A percentile compares a stretch with the other conserved stretches of the same genome.
Conservation (phyloP, 148 eudicot genomes). For the Persicaria tinctoria region DNA sequence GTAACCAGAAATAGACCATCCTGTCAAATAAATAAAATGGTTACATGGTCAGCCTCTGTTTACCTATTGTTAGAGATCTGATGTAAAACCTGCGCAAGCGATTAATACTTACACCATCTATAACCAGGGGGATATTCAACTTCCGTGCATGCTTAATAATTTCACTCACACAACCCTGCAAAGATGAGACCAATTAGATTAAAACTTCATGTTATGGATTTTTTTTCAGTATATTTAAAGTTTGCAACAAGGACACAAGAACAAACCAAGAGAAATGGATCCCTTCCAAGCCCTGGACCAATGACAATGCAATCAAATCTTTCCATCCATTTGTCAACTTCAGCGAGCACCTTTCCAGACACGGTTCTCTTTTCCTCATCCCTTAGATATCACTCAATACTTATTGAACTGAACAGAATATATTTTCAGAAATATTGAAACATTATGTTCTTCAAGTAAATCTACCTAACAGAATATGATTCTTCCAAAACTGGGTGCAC, state of each 20-base stretch:
- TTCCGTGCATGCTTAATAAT: slow-evolving; percentile 76
- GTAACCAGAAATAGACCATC: slow-evolving; percentile 95
- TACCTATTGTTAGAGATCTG: neutral
- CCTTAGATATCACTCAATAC: slow-evolving; percentile 28
- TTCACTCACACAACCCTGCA: slow-evolving; percentile 75
- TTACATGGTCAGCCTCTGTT: neutral
- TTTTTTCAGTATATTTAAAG: neutral
- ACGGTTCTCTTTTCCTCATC: slow-evolving; percentile 57
- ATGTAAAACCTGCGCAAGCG: neutral
- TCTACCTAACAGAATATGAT: slow-evolving; percentile 76
- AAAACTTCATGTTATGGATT: neutral
- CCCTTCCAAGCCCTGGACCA: slow-evolving; percentile 99
- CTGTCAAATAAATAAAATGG: slow-evolving; percentile 29
- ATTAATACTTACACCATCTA: slow-evolving; percentile 72
- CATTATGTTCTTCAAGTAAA: neutral
- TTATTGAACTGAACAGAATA: neutral
- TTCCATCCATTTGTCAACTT: slow-evolving; percentile 87
- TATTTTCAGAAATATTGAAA: neutral
- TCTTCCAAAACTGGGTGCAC: slow-evolving; percentile 97
- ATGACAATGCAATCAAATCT: slow-evolving; percentile 95
- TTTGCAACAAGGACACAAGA: slow-evolving; percentile 7
- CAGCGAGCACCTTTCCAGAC: slow-evolving; percentile 52
- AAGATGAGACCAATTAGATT: neutral
- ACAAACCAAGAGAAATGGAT: slow-evolving; percentile 87
- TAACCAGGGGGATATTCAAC: slow-evolving; percentile 74